These are phyloP conservation scores for Bipolaris bicolor DNA, from an alignment of 2,329 filamentous ascomycete species.

Conservation along the genomic window DNA sequence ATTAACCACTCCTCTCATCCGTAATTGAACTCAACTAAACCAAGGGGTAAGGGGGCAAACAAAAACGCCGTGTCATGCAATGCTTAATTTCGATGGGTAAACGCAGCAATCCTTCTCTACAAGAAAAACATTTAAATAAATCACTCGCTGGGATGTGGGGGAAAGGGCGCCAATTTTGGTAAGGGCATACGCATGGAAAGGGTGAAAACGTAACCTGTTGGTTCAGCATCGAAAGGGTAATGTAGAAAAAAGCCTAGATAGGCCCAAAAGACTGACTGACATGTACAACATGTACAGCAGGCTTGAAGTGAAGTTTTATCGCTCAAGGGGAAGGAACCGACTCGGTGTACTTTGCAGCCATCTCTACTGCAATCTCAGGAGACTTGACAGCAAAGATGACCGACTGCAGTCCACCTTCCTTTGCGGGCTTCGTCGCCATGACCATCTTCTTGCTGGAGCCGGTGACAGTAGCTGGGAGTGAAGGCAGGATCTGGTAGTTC, in stretches of 20 bases:
- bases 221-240: background rate
- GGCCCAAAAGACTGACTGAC: background rate
- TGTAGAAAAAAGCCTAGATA: background rate
- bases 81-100: conserved; percentile 13
- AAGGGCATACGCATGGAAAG: conserved; percentile 6
- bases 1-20: background rate
- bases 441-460: conserved; percentile 42
- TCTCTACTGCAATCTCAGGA: conserved; percentile 37
- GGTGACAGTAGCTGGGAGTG: conserved; percentile 29
- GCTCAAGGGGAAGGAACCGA: conserved; percentile 28
- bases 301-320: background rate
- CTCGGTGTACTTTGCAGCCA: conserved; percentile 39
- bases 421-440: conserved; percentile 28
- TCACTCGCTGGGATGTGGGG: conserved; percentile 1
- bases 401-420: conserved; percentile 32
- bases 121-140: conserved; percentile 2
- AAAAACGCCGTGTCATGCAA: conserved; percentile 26
- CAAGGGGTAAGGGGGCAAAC: background rate
- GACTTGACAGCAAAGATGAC: conserved; percentile 39
- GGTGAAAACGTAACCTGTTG: background rate
- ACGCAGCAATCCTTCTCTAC: conserved; percentile 10
- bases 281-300: background rate
- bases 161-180: conserved; percentile 23
- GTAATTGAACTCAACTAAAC: background rate
- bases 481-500: conserved; percentile 42